Conservation (phyloP, 495 filamentous ascomycete genomes). For the Amniculicola lignicola region DNA sequence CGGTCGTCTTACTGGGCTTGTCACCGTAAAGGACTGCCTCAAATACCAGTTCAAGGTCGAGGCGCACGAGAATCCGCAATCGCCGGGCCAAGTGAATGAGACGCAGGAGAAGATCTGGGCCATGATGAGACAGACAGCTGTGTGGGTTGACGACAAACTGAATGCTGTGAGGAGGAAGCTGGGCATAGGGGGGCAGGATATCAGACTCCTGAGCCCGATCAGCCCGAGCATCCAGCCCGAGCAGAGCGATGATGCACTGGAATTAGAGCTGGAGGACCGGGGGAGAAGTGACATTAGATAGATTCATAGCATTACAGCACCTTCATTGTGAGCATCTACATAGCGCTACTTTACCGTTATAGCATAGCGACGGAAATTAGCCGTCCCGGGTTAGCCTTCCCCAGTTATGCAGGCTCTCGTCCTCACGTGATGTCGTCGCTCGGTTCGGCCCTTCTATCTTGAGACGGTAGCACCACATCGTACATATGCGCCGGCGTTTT, state of each 20-base stretch:
- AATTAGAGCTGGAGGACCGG: conserved; percentile 28
- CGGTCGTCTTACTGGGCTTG: conserved; percentile 75
- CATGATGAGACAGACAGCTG: conserved; percentile 30
- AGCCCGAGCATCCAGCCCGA: not conserved
- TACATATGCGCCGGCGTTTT: no score
- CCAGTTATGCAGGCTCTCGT: not conserved
- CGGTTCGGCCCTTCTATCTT: not conserved
- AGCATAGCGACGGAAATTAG: not conserved
- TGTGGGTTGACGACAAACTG: conserved; percentile 31
- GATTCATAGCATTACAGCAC: not conserved
- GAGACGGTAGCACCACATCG: no score
- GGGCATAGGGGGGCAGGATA: conserved; percentile 17
- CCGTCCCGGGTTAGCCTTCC: conserved; percentile 5
- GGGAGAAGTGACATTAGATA: conserved; percentile 15
- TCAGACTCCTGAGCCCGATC: conserved; percentile 26
- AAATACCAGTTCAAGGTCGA: conserved; percentile 98
- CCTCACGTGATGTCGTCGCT: not conserved
- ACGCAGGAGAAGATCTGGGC: conserved; percentile 40
- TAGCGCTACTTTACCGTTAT: not conserved
- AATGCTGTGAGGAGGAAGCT: conserved; percentile 19
- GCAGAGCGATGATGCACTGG: conserved; percentile 10
- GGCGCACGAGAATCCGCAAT: conserved; percentile 72
- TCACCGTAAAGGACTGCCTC: conserved; percentile 95
- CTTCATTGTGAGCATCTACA: not conserved
- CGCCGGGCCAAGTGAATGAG: conserved; percentile 45